Conservation (phyloP, 495 filamentous ascomycete species). For the Polyplosphaeria fusca region DNA sequence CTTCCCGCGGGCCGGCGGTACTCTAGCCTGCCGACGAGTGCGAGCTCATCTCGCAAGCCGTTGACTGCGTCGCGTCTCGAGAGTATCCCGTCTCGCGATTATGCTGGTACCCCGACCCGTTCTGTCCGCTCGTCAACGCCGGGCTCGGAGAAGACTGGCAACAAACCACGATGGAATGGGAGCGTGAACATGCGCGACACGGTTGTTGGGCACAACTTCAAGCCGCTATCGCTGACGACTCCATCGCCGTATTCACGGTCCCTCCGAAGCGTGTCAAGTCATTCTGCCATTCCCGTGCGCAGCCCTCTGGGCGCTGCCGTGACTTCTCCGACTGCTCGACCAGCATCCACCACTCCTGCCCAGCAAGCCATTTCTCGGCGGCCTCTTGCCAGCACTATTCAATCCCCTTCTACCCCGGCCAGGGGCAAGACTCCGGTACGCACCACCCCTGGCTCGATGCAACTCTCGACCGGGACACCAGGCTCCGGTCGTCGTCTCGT, state of each 20-base stretch:
- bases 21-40: conserved; percentile 34
- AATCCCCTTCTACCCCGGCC: conserved; percentile 26
- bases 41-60: conserved; percentile 44
- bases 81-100: conserved; percentile 27
- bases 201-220: conserved; percentile 67
- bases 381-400: conserved; percentile 12
- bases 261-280: conserved; percentile 26
- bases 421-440: background rate
- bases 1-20: conserved; percentile 27
- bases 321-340: conserved; percentile 16
- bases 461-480: conserved; percentile 1
- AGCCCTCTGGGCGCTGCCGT: conserved; percentile 27
- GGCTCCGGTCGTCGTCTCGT: conserved; percentile 5
- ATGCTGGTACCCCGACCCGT: conserved; percentile 29
- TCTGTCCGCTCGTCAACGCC: conserved; percentile 20
- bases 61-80: conserved; percentile 34
- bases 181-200: conserved; percentile 68
- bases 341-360: conserved; percentile 28
- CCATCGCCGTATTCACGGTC: conserved; percentile 52
- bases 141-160: conserved; percentile 36
- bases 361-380: conserved; percentile 18
- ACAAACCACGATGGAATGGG: conserved; percentile 76
- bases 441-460: conserved; percentile 14
- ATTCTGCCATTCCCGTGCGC: conserved; percentile 32
- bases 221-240: conserved; percentile 59